These are phyloP conservation scores for Onygenales sp. DNA, from an alignment of 2,329 filamentous ascomycete species.

Conservation along the genomic window DNA sequence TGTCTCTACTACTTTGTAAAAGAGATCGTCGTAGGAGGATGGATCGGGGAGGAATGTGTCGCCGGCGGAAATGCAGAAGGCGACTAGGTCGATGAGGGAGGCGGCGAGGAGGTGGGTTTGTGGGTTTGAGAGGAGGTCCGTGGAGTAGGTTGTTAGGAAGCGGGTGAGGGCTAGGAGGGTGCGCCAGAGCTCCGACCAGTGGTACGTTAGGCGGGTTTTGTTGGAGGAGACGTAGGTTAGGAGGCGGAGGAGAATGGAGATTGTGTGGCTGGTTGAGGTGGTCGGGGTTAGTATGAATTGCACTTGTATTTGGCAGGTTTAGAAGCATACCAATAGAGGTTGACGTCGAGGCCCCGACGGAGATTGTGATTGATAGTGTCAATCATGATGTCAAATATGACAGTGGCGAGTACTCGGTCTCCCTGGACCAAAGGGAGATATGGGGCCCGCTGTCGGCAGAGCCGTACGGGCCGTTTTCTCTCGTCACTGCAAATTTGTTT, in stretches of 20 bases:
- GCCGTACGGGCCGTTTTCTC: constrained; percentile 60
- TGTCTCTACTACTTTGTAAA: constrained; percentile 95
- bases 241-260: constrained; percentile 73
- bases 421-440: constrained; percentile 66
- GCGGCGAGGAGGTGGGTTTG: constrained; percentile 67
- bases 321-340: constrained; percentile 58
- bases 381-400: constrained; percentile 75
- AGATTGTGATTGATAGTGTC: constrained; percentile 94
- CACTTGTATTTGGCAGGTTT: background rate
- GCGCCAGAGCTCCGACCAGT: constrained; percentile 94
- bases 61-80: constrained; percentile 72
- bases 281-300: background rate
- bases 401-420: constrained; percentile 64
- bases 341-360: constrained; percentile 70
- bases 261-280: constrained; percentile 44
- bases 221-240: constrained; percentile 76
- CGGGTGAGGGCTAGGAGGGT: constrained; percentile 78
- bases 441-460: constrained; percentile 83
- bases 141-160: constrained; percentile 78
- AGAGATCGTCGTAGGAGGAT: constrained; percentile 85
- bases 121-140: constrained; percentile 60
- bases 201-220: constrained; percentile 72
- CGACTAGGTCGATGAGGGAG: constrained; percentile 70
- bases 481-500: constrained; percentile 79
- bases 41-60: constrained; percentile 86